Base-by-base conservation (phyloP, 352 stramenopile genomes). In the Peronosclerospora sorghi region DNA sequence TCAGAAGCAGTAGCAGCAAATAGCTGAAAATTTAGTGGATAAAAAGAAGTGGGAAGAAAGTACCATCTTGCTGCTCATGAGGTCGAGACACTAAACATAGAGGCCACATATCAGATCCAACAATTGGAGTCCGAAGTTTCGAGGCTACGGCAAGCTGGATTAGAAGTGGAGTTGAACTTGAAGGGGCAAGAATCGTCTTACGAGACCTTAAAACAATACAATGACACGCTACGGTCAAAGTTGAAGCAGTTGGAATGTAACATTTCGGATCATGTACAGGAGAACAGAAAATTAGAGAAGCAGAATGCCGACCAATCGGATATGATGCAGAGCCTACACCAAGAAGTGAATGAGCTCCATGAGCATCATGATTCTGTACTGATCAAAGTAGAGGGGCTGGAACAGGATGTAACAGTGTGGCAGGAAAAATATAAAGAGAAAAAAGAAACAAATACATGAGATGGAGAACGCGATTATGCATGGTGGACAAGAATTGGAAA, bases 1-100 rank as follows among this genome's bases (percentile, higher is more conserved):
- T 34, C 54, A 83, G 37, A 64, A 83, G 30, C 63, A 73, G 15
- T 66, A 85, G 48, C 36, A 82, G 14, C 54, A 88, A 41, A 47
- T 83, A 17, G 65, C 68, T 12, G 61, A 58, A 1, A 51, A 59
- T 19, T 58, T 67, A 32, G 67, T 84, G 14, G 65, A 88, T 34
- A 84, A 83, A 37, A 73, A 88, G 44, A 54, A 59, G 15, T 86
- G 73, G 78, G 78, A 90, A 42, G 75, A 89, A 86, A 89, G 21
- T 85, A 80, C 34, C 50, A 77, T 28, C 68, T 80, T 18, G 58
- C 59, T 2, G 54, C 56, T 6, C 67, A 73, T 13, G 69, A 86
- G 44, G 56, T 68, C 8, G 66, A 84, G 28, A 43, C 53, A 2
- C 47, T 82, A 1, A 77, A 69, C 29, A 66, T 65, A 30, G 59